Base-by-base conservation (phyloP, 1,284 basidiomycete species). In the Fistulina hepatica region DNA sequence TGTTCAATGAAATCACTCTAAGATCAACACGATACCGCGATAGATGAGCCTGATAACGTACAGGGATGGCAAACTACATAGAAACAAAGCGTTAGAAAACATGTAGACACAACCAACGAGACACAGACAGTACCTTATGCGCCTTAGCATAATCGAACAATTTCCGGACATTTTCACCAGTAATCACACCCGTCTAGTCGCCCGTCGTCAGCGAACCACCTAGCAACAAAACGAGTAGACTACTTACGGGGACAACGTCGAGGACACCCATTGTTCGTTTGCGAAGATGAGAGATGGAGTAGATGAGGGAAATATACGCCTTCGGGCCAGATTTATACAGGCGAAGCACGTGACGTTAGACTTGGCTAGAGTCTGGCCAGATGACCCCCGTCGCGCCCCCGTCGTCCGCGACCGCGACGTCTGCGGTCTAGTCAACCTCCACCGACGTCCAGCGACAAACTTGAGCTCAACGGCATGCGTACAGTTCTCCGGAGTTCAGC, bases 121-220 rank as follows among this genome's bases (percentile, higher is more conserved):
- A 26, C 16, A 19, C n/a, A 4, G 13, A 24, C 60, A 76, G 49
- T 48, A 84, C 88, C 67, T 90, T 71, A 59, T 92, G 57, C 54
- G 80, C 72, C 55, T 80, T 80, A 23, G 88, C 88, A 61, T 91
- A 88, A 54, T 89, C 78, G 58, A 92, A 89, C 51, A 94, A 67
- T 62, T 85, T 88, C 62, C 83, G 76, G 52, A 84, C 80, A 58
- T 92, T 74, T 53, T 89, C 80, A 61, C 88, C 89, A 48, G 83
- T 86, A 52, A 93, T 61, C 47, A 93, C 89, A 53, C 89, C 89
- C 60, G 84, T 68, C 86, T 89, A 32, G 23, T 39, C 7, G 24
- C 34, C 17, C 19, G 28, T 42, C 40, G 43, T 17, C 19, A n/a
- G 19, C 33, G 36, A 24, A 36, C 24, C 9, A 39, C 6, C 24